Conservation (phyloP, 2,329 filamentous ascomycete genomes). For the Aspergillus pseudonomiae region DNA sequence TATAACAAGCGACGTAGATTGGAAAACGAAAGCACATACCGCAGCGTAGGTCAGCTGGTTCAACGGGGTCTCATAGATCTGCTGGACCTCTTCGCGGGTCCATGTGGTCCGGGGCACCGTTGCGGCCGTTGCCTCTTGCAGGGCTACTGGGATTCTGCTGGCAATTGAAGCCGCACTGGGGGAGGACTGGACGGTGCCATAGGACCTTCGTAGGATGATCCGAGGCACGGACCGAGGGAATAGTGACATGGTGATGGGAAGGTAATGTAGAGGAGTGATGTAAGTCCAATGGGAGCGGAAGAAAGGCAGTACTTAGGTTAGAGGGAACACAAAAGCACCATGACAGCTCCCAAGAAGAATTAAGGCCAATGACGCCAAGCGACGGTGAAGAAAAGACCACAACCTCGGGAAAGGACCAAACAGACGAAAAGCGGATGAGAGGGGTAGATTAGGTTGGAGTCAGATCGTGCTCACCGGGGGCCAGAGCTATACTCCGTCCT, state of each 20-base stretch:
- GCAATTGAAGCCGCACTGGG: slow-evolving; percentile 34
- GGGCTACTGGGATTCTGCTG: slow-evolving; percentile 33
- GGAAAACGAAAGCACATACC: slow-evolving; percentile 52
- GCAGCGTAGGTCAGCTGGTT: slow-evolving; percentile 77
- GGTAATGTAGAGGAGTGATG: neutral
- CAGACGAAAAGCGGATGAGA: neutral
- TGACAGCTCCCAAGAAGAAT: neutral
- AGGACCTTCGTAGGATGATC: slow-evolving; percentile 34
- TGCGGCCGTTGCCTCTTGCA: slow-evolving; percentile 41
- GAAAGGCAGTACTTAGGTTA: neutral
- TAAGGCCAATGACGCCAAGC: neutral
- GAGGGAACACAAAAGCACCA: neutral
- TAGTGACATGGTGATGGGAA: slow-evolving; percentile 29
- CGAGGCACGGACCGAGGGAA: slow-evolving; percentile 33
- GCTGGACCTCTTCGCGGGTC: slow-evolving; percentile 78
- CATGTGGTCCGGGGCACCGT: slow-evolving; percentile 68
- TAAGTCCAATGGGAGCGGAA: neutral
- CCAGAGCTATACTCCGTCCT: neutral
- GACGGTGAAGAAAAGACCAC: neutral
- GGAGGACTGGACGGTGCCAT: slow-evolving; percentile 44
- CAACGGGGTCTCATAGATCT: slow-evolving; percentile 79
- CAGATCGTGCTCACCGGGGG: neutral
- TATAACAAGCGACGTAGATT: neutral
- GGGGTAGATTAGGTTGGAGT: neutral
- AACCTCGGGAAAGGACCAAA: neutral